These are phyloP conservation scores for Gynandropsis gynandra DNA, from an alignment of 345 rosid genomes.

Conservation along the genomic window DNA sequence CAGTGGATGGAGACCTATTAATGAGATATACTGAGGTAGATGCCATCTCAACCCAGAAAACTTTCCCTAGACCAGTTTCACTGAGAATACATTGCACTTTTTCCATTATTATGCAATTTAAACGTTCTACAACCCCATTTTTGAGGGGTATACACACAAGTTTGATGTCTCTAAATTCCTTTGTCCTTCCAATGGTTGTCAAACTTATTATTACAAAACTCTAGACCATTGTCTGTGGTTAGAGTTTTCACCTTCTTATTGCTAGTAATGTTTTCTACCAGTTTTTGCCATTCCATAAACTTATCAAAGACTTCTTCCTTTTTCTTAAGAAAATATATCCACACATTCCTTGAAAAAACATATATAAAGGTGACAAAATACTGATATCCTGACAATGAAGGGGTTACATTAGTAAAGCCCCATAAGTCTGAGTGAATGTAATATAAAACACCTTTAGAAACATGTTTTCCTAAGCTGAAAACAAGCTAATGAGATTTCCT, in stretches of 20 bases:
- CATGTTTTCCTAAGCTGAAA: neutral
- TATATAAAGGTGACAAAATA: neutral
- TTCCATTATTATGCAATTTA: neutral
- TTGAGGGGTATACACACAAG: neutral
- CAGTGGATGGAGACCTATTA: neutral
- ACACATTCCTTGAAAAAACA: neutral
- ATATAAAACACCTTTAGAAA: neutral
- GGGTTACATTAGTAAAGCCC: neutral
- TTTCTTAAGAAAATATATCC: neutral
- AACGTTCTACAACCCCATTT: neutral
- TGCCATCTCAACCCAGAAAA: neutral
- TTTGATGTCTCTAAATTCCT: neutral
- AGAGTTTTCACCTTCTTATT: neutral
- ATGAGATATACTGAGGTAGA: neutral
- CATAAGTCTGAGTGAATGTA: neutral
- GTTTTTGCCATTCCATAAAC: neutral
- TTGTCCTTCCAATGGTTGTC: neutral
- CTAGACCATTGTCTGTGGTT: neutral
- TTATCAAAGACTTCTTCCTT: neutral
- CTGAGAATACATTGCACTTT: neutral
- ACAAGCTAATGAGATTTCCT: neutral
- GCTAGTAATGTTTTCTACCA: neutral
- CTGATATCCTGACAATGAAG: neutral
- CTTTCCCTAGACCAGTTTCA: neutral
- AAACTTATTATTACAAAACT: neutral